Conservation (phyloP, 2,329 filamentous ascomycete genomes). For the Aspergillus brasiliensis region DNA sequence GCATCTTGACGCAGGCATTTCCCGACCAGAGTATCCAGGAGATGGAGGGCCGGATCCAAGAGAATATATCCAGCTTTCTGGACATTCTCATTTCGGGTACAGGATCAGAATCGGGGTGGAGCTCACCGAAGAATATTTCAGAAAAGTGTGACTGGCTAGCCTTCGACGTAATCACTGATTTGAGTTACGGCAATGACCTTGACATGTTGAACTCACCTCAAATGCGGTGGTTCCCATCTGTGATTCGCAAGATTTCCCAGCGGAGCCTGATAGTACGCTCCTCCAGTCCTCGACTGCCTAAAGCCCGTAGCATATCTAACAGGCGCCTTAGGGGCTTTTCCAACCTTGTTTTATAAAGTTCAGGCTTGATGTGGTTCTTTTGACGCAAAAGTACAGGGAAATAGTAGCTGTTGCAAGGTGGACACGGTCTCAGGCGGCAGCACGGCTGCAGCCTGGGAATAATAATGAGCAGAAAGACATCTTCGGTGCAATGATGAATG, state of each 20-base stretch:
- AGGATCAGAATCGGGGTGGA: not conserved
- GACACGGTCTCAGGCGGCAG: not conserved
- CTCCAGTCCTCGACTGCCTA: not conserved
- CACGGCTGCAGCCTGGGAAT: not conserved
- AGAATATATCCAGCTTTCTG: not conserved
- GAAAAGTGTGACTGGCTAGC: not conserved
- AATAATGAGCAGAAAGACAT: not conserved
- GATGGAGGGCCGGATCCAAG: not conserved
- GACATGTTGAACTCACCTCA: not conserved
- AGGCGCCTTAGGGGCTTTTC: not conserved
- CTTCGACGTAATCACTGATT: constrained; percentile 5
- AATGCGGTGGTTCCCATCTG: not conserved
- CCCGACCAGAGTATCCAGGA: not conserved
- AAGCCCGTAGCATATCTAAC: not conserved
- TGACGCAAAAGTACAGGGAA: not conserved
- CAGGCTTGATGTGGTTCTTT: not conserved
- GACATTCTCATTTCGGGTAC: not conserved
- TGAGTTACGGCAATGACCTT: constrained; percentile 2
- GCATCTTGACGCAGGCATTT: constrained; percentile 1
- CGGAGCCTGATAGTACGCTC: not conserved
- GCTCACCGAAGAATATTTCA: not conserved
- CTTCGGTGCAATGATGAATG: not conserved
- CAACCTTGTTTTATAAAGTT: not conserved
- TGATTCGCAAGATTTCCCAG: not conserved
- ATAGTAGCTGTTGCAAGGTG: not conserved